Base-by-base conservation (phyloP, 495 filamentous ascomycete genomes). In the Monascus purpureus region DNA sequence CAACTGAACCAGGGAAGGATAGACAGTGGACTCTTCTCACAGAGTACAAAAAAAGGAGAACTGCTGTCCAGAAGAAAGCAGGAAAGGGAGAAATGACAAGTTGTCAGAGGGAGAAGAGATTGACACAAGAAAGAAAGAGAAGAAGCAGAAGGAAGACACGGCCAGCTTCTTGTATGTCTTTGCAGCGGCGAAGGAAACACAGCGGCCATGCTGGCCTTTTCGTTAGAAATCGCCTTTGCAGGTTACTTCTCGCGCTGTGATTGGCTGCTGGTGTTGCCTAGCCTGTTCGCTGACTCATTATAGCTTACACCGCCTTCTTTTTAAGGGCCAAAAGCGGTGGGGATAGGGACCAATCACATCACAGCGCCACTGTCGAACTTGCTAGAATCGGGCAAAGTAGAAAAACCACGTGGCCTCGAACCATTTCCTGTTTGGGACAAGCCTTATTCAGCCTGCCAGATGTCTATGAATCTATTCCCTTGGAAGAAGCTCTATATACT, bases 141-240 rank as follows among this genome's bases (percentile, higher is more conserved):
- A 28, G 25, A 38, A 39, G 29, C 17, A 35, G 32, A 19, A 28
- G 25, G 31, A 38, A 20, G 31, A 26, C 24, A 24, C 25, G 29
- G 34, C 31, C 25, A 37, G 38, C 28, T 46, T 49, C 45, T 52
- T 48, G 40, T 52, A 46, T 45, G 29, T 33, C 28, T 25, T 29
- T 32, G 13, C 33, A 38, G 45, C 36, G 45, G 39, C 41, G 28
- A 45, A 36, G 42, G 37, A 37, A 41, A 38, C 41, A 42, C 50
- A 57, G 51, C 52, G 57, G 57, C 60, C 60, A 65, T 54, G 48
- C 47, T 62, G 60, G 53, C 60, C 58, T 65, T 61, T 65, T 63
- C 55, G 43, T 25, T 30, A 13, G 17, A 25, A 15, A 12, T 32
- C 25, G 12, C 37, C 40, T 44, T 39, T 45, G 42, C n/a, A 56